Evolutionary conservation across 345 rosid genomes (phyloP).

Genomic region (Salix purpurea): DNA sequence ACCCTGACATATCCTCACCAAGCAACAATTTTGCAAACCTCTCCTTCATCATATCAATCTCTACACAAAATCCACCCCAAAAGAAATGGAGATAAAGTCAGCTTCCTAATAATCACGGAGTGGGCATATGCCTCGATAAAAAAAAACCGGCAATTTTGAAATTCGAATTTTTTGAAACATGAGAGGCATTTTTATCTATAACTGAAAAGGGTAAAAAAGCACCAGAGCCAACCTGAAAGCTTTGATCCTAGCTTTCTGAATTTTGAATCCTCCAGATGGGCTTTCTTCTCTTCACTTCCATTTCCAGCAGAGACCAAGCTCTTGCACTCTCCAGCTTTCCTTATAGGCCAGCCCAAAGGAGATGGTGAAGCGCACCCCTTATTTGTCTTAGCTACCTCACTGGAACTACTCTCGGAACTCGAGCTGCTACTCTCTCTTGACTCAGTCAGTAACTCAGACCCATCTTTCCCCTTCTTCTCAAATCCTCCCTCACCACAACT

Average conservation of each 20-base stretch:
- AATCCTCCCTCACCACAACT: constrained; percentile 22
- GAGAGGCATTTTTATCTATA: not conserved
- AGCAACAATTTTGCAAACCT: constrained; percentile 89
- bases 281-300: constrained; percentile 30
- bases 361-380: constrained; percentile 40
- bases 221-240: constrained; percentile 44
- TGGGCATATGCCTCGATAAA: not conserved
- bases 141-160: not conserved
- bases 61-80: constrained; percentile 28
- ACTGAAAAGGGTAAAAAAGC: not conserved
- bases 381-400: constrained; percentile 29
- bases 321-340: constrained; percentile 56
- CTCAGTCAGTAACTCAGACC: constrained; percentile 40
- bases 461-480: constrained; percentile 34
- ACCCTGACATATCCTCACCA: constrained; percentile 99
- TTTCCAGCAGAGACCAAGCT: constrained; percentile 30
- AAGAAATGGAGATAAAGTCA: not conserved
- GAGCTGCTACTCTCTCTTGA: constrained; percentile 52
- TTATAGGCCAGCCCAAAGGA: constrained; percentile 90
- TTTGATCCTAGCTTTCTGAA: constrained; percentile 33
- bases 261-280: constrained; percentile 32
- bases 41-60: constrained; percentile 94
- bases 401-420: constrained; percentile 34
- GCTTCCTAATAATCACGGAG: not conserved
- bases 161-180: not conserved